These are phyloP conservation scores for Pinus albicaulis DNA, from an alignment of 75 land plant genomes.

Conservation along the genomic window DNA sequence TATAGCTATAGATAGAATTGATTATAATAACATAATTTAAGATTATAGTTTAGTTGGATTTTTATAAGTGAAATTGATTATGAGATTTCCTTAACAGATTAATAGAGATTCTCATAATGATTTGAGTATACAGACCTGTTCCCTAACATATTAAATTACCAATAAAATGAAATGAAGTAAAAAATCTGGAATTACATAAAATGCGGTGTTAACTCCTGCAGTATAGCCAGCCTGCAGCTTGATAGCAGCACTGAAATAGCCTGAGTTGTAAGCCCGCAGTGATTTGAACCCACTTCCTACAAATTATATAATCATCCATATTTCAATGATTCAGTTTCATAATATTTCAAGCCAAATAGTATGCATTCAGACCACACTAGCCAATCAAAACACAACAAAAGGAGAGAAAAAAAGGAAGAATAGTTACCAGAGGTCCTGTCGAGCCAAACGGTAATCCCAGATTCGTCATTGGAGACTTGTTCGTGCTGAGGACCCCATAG, in stretches of 20 bases:
- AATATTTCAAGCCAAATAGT: background rate
- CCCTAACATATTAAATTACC: too few species aligned
- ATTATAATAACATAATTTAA: too few species aligned
- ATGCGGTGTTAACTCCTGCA: slow-evolving; percentile 74
- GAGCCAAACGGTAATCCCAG: slow-evolving; percentile 59
- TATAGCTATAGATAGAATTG: too few species aligned
- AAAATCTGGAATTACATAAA: slow-evolving; percentile 38
- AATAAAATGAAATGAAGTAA: too few species aligned
- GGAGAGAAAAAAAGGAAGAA: too few species aligned
- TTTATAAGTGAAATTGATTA: too few species aligned
- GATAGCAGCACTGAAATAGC: slow-evolving; percentile 63
- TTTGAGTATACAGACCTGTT: too few species aligned
- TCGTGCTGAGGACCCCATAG: slow-evolving; percentile 75
- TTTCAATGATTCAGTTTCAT: background rate
- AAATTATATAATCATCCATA: background rate
- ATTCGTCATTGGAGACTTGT: slow-evolving; percentile 29
- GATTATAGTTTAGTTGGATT: too few species aligned
- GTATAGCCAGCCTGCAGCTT: slow-evolving; percentile 78
- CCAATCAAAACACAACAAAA: too few species aligned
- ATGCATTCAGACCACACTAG: too few species aligned
- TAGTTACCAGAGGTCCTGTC: slow-evolving; percentile 52
- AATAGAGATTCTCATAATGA: too few species aligned
- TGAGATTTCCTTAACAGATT: too few species aligned
- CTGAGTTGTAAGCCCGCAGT: slow-evolving; percentile 33
- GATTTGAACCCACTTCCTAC: slow-evolving; percentile 85